phyloP scores from a whole-genome alignment of 2,329 filamentous ascomycete species.

The Xylariaceae sp. region DNA sequence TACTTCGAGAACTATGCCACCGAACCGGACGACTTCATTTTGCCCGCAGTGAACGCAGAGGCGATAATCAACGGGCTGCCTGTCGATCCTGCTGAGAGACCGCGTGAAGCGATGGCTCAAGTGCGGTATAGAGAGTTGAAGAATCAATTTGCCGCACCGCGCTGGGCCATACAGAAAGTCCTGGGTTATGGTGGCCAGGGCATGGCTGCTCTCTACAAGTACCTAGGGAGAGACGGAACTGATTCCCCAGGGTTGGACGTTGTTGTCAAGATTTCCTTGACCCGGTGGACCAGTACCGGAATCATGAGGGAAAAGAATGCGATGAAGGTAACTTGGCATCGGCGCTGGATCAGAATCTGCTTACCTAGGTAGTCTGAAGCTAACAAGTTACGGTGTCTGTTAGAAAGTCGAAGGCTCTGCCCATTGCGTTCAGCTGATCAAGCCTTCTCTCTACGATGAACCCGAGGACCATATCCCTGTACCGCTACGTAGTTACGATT shows the following conservation, averaged over 20 bases:
- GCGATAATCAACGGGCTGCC: background rate
- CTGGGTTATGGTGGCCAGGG: slow-evolving; percentile 13
- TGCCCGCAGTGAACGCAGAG: background rate
- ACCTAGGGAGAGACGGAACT: background rate
- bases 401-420: slow-evolving; percentile 25
- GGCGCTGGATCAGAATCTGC: too few species aligned
- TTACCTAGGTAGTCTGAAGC: background rate
- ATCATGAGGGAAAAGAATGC: slow-evolving; percentile 5
- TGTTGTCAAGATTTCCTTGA: slow-evolving; percentile 17
- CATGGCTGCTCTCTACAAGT: slow-evolving; percentile 9
- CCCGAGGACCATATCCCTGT: background rate
- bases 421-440: slow-evolving; percentile 21
- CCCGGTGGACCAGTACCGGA: background rate
- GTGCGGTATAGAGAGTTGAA: background rate
- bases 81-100: background rate
- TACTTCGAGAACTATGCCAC: too few species aligned
- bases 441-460: slow-evolving; percentile 4
- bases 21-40: too few species aligned
- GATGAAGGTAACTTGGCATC: slow-evolving; percentile 10
- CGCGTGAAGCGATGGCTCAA: background rate
- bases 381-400: background rate
- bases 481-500: slow-evolving; percentile 7
- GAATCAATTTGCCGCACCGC: background rate
- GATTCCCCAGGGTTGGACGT: slow-evolving; percentile 10
- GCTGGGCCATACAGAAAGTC: background rate